Evolutionary conservation across 345 rosid species (phyloP), one percentile per base, ranked within the genome.

Genomic region (Dovyalis caffra): DNA sequence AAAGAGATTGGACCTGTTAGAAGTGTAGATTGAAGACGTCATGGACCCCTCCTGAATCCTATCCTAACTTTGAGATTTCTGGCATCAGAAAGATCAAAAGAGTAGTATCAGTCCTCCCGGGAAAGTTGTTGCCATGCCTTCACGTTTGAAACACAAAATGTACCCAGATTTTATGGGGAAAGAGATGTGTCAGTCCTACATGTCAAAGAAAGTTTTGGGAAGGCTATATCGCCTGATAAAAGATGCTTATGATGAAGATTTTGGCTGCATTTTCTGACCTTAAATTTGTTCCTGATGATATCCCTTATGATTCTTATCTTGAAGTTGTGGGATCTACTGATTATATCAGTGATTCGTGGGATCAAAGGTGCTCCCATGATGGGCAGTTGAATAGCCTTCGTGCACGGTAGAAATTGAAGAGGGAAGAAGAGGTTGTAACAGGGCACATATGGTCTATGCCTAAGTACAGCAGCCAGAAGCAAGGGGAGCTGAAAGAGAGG

Each of bases 391-490:
- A 82, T 23, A 92, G 96, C 63, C 94, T 92, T 70, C 88, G 89
- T 5, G 85, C 81, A 25, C 97, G 90, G 77, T 92, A 95, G 73
- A 88, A 90, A 72, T 98, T 95, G 60, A 88, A 83, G 66, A 84
- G 85, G 74, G 99, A 93, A 82, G 99, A 91, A 76, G 99, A 93
- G 90, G 56, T 95, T 18, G 94, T 95, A 49, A 95, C 98, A 0
- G 99, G 99, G 33, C 94, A 95, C 18, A 80, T 95, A 71, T 95
- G 98, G 98, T 95, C 98, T 29, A 93, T 95, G 98, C 94, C 92
- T 0, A 89, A 84, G 69, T 82, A 86, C 72, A 74, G 34, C 45
- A 88, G 99, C 83, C 80, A 85, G 75, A 91, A 88, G 83, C 90
- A 89, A 73, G 96, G 93, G 20, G 94, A 93, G 0, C 77, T 95